Percentiles rank a stretch among this genome's conserved stretches.
These are phyloP conservation scores for Rhytidiadelphus loreus DNA, from an alignment of 225 moss, liverwort and hornwort genomes.

Conservation along the genomic window DNA sequence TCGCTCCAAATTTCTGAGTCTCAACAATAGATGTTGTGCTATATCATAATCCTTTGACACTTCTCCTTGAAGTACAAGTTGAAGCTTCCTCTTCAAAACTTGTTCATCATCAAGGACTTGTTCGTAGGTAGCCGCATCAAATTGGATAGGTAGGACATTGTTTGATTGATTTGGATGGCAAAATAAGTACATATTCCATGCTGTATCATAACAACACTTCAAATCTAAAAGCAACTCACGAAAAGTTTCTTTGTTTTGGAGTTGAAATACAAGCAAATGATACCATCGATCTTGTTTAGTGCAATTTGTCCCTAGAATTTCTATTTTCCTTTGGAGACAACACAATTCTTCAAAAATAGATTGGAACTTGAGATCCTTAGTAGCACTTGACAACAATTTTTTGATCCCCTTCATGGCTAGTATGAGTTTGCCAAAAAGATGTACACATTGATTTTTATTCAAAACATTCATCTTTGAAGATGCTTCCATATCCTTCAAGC, in stretches of 20 bases:
- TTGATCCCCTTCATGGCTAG: not conserved
- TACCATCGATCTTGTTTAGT: not conserved
- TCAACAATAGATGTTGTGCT: not conserved
- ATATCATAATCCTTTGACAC: not conserved
- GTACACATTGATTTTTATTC: too few relatives aligned
- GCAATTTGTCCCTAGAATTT: not conserved
- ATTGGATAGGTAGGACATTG: not conserved
- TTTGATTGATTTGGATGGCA: not conserved
- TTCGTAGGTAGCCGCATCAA: not conserved
- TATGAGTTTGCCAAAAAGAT: not conserved
- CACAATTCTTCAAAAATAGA: not conserved
- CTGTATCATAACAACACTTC: not conserved
- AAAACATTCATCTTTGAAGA: not conserved
- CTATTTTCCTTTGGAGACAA: not conserved
- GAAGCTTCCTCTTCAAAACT: not conserved
- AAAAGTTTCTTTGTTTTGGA: not conserved
- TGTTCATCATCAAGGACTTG: not conserved
- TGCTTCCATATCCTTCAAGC: not conserved
- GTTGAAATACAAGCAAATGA: too few relatives aligned
- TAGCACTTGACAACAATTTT: not conserved
- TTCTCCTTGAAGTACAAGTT: not conserved
- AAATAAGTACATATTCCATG: not conserved
- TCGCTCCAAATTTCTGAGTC: not conserved
- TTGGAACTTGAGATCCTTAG: not conserved
- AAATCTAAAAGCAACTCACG: not conserved